Evolutionary conservation across 768 basidiomycete species (phyloP).

Genomic region (Suillus sp.): DNA sequence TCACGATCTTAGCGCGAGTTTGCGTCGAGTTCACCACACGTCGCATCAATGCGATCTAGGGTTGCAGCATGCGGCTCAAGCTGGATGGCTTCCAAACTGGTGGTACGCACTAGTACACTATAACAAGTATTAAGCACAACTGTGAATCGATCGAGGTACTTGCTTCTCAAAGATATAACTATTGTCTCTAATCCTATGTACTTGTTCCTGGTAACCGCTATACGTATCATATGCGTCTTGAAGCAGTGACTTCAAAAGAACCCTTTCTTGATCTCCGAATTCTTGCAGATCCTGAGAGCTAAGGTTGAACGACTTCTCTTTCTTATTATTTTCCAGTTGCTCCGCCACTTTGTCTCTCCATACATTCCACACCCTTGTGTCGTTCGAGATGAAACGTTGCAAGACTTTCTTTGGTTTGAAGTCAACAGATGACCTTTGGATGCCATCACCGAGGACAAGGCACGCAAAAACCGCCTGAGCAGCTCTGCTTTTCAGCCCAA

Average conservation of each 20-base stretch:
- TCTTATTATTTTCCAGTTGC: constrained; percentile 21
- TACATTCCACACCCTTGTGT: constrained; percentile 29
- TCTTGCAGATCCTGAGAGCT: background rate
- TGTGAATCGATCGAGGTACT: background rate
- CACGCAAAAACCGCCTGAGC: constrained; percentile 28
- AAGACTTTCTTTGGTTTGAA: constrained; percentile 14
- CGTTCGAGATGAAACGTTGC: constrained; percentile 27
- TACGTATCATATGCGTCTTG: background rate
- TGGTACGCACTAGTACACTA: background rate
- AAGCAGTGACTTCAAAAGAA: constrained; percentile 1
- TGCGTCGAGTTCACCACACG: background rate
- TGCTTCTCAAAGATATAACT: background rate
- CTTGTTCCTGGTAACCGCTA: background rate
- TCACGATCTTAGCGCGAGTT: background rate
- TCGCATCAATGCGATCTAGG: background rate
- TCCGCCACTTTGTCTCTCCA: constrained; percentile 29
- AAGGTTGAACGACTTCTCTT: background rate
- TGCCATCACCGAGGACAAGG: constrained; percentile 20
- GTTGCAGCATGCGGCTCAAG: background rate
- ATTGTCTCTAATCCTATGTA: background rate
- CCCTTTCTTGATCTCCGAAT: background rate
- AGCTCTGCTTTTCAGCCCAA: constrained; percentile 16
- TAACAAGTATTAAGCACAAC: background rate
- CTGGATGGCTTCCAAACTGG: background rate
- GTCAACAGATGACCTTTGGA: constrained; percentile 8